Evolutionary conservation across 2,329 filamentous ascomycete species (phyloP).

Genomic region (Sporothrix inflata): DNA sequence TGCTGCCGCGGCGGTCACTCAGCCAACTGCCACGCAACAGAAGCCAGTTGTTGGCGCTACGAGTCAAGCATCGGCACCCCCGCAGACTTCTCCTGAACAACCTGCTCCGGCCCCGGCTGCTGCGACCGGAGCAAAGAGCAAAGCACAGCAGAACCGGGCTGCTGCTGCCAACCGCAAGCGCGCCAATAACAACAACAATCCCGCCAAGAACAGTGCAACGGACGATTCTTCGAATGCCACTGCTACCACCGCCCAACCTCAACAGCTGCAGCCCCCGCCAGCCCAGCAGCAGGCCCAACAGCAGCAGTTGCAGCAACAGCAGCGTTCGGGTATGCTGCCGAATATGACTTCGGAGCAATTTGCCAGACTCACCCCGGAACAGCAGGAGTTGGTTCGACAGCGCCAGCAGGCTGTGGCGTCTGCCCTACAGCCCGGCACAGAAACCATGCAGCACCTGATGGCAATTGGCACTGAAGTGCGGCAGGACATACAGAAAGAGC

Average conservation of each 20-base stretch:
- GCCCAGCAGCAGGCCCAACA: conserved; percentile 33
- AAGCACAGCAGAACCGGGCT: conserved; percentile 28
- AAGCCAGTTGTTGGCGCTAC: neutral
- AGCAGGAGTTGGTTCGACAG: conserved; percentile 40
- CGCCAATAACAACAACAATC: neutral
- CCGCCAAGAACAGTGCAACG: neutral
- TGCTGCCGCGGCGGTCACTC: conserved; percentile 19
- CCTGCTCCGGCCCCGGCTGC: neutral
- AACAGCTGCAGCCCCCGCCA: conserved; percentile 27
- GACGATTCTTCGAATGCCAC: conserved; percentile 24
- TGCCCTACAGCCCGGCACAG: conserved; percentile 40
- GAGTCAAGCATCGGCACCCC: neutral
- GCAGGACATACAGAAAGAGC: conserved; percentile 45
- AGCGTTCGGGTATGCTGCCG: conserved; percentile 37
- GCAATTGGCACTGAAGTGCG: conserved; percentile 42
- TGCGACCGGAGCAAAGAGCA: conserved; percentile 16
- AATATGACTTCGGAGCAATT: conserved; percentile 45
- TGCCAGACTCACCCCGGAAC: conserved; percentile 49
- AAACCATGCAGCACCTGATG: conserved; percentile 45
- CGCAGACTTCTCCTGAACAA: neutral
- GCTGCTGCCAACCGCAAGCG: conserved; percentile 31
- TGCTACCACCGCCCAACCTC: neutral
- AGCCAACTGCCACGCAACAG: conserved; percentile 11
- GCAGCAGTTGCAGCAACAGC: conserved; percentile 35
- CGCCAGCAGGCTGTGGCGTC: conserved; percentile 31